Conservation (phyloP, 1,284 basidiomycete species). For the Rhodotorula sp. region DNA sequence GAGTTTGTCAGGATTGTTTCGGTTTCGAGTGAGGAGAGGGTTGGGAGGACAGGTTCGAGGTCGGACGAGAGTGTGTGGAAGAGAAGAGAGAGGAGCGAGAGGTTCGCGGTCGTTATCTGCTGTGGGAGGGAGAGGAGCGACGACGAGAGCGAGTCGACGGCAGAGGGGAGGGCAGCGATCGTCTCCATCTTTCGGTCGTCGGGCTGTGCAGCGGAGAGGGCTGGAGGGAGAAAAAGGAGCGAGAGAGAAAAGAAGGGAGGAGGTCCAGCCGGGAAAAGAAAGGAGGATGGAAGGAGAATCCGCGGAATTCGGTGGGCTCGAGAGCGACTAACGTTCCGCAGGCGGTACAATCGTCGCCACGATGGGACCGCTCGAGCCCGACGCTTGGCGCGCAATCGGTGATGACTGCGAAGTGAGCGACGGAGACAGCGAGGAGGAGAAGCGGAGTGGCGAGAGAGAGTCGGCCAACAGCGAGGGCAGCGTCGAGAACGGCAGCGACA, state of each 20-base stretch:
- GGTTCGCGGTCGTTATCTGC: neutral
- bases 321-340: too few species aligned
- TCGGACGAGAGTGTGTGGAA: neutral
- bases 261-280: neutral
- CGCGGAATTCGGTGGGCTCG: neutral
- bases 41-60: neutral
- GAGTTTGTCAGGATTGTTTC: conserved; percentile 9
- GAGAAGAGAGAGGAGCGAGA: neutral
- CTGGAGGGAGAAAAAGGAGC: neutral
- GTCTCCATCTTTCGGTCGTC: conserved; percentile 2
- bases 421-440: neutral
- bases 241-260: neutral
- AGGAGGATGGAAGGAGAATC: neutral
- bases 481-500: neutral
- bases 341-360: too few species aligned
- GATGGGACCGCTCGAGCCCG: too few species aligned
- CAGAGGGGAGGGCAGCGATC: neutral
- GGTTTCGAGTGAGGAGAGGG: neutral
- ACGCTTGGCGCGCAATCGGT: too few species aligned
- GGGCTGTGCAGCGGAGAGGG: neutral
- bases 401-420: too few species aligned
- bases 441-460: neutral
- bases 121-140: neutral
- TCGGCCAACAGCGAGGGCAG: too few species aligned
- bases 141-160: neutral